These are phyloP conservation scores for Colletotrichum lindemuthianum DNA, from an alignment of 2,329 filamentous ascomycete genomes.

Conservation along the genomic window DNA sequence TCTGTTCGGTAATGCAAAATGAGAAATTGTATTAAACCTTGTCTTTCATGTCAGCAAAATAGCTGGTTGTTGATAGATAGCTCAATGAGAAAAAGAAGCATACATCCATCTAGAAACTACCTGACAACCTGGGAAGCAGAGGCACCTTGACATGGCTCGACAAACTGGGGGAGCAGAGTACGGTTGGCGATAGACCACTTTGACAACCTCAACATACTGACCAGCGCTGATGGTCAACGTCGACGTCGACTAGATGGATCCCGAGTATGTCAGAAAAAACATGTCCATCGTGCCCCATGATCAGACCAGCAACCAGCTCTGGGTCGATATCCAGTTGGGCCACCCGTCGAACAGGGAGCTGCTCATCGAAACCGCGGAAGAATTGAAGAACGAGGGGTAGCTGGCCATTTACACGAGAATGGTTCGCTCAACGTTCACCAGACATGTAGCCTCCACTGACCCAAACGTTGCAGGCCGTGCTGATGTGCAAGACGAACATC, in stretches of 20 bases:
- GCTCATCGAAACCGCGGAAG: constrained; percentile 52
- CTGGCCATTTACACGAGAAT: constrained; percentile 59
- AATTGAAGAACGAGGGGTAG: constrained; percentile 57
- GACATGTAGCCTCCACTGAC: too few species aligned
- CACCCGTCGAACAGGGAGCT: constrained; percentile 54
- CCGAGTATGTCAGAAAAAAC: constrained; percentile 55
- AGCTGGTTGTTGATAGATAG: too few species aligned
- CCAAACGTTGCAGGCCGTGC: constrained; percentile 47
- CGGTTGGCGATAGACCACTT: constrained; percentile 21
- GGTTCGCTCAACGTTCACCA: constrained; percentile 37
- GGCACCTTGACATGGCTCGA: constrained; percentile 51
- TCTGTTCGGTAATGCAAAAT: not conserved
- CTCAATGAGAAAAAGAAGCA: too few species aligned
- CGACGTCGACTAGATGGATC: constrained; percentile 64
- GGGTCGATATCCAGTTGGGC: constrained; percentile 58
- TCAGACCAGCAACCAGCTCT: constrained; percentile 61
- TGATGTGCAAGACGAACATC: constrained; percentile 58
- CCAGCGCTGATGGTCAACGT: constrained; percentile 52
- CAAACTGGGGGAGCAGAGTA: constrained; percentile 54
- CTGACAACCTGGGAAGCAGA: constrained; percentile 46
- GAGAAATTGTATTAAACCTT: constrained; percentile 1
- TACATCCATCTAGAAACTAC: not conserved
- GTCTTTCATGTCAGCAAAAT: too few species aligned
- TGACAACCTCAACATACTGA: not conserved
- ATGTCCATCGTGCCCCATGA: constrained; percentile 57